A percentile compares a stretch with the other conserved stretches of the same genome.
phyloP scores from a whole-genome alignment of 371 early-diverging fungal species.

The Apophysomyces elegans region DNA sequence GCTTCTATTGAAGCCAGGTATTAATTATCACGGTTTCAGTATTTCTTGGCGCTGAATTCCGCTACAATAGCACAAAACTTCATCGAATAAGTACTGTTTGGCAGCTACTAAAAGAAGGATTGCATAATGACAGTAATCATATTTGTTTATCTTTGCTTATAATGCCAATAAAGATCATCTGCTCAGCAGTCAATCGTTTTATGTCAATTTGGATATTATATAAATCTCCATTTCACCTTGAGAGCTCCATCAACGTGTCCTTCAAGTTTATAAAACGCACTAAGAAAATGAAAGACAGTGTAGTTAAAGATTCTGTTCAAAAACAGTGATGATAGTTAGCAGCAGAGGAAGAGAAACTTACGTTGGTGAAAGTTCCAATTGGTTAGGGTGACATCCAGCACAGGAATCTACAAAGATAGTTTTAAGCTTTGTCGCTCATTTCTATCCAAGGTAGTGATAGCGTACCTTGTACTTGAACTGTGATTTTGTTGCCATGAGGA shows the following conservation, averaged over 20 bases:
- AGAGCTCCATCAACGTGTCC: slow-evolving; percentile 33
- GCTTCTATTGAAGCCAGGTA: too few relatives aligned
- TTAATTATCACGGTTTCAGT: too few relatives aligned
- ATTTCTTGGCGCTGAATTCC: too few relatives aligned
- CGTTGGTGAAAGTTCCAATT: slow-evolving; percentile 43
- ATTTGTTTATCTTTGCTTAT: too few relatives aligned
- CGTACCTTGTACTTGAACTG: slow-evolving; percentile 27
- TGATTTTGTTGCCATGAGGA: slow-evolving; percentile 36
- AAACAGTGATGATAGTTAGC: background rate
- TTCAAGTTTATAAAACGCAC: slow-evolving; percentile 41
- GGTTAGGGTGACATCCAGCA: slow-evolving; percentile 29
- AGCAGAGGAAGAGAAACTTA: slow-evolving; percentile 16
- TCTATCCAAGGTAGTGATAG: background rate
- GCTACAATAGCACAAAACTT: too few relatives aligned
- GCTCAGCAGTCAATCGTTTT: background rate
- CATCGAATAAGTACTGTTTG: too few relatives aligned
- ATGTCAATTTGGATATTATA: background rate
- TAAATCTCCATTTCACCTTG: slow-evolving; percentile 40
- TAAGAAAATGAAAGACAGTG: slow-evolving; percentile 2
- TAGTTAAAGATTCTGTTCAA: background rate
- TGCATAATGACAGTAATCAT: background rate
- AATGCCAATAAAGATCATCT: background rate
- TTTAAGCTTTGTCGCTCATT: background rate
- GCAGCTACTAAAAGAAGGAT: slow-evolving; percentile 17
- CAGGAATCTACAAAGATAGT: slow-evolving; percentile 32